A percentile compares a stretch with the other conserved stretches of the same genome.
phyloP scores from a whole-genome alignment of 1,284 basidiomycete species.

The Boletus subluridellus region DNA sequence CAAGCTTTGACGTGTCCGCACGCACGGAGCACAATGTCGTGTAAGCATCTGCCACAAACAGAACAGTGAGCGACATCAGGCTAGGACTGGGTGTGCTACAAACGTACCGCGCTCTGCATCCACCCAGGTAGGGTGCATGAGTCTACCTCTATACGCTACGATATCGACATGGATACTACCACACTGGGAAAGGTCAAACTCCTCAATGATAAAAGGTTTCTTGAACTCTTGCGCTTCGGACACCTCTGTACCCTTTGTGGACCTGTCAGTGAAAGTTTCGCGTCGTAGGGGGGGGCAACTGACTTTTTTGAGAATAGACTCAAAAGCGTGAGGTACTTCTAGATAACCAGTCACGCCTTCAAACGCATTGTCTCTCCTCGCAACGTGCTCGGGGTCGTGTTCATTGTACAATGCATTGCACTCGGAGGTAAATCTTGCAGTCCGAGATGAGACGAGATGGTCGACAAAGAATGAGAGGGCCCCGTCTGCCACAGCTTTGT shows the following conservation, averaged over 20 bases:
- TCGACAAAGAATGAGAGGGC: constrained; percentile 43
- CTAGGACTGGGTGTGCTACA: background rate
- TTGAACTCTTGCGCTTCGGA: background rate
- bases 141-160: background rate
- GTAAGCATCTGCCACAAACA: constrained; percentile 30
- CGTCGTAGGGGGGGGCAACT: background rate
- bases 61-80: background rate
- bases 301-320: constrained; percentile 29
- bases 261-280: background rate
- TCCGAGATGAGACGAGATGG: constrained; percentile 43
- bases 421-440: constrained; percentile 36
- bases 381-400: too few relatives aligned
- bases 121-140: constrained; percentile 19
- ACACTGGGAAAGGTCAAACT: too few relatives aligned
- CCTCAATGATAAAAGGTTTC: too few relatives aligned
- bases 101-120: constrained; percentile 22
- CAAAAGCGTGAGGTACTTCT: too few relatives aligned
- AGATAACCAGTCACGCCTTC: too few relatives aligned
- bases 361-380: too few relatives aligned
- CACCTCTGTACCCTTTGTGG: constrained; percentile 30
- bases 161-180: too few relatives aligned
- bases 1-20: constrained; percentile 35
- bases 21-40: constrained; percentile 35
- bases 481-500: too few relatives aligned
- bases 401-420: too few relatives aligned